A percentile compares a stretch with the other conserved stretches of the same genome.
These are phyloP conservation scores for Lactarius vividus DNA, from an alignment of 768 basidiomycete genomes.

Conservation along the genomic window DNA sequence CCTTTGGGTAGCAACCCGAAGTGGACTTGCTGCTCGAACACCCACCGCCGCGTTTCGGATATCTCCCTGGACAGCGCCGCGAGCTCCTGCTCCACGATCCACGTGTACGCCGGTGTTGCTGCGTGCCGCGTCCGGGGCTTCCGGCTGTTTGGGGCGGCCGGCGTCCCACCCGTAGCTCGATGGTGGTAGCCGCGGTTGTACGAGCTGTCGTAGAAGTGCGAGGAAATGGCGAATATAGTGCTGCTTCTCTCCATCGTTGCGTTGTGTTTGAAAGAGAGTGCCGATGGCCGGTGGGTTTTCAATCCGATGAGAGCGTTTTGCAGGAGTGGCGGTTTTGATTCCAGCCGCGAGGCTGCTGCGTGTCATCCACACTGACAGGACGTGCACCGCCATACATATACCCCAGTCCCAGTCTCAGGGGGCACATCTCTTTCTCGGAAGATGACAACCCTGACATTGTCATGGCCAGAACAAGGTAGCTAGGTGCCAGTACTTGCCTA, in stretches of 20 bases:
- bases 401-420: not conserved
- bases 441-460: not conserved
- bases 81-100: constrained; percentile 54
- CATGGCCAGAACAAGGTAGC: not conserved
- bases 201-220: constrained; percentile 19
- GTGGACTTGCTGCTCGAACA: constrained; percentile 51
- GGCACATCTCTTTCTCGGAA: not conserved
- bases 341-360: constrained; percentile 21
- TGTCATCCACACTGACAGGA: constrained; percentile 10
- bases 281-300: not conserved
- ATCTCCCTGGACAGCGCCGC: constrained; percentile 43
- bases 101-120: constrained; percentile 35
- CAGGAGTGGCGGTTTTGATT: constrained; percentile 14
- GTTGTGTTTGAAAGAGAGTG: not conserved
- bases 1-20: constrained; percentile 16
- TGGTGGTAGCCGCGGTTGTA: constrained; percentile 16
- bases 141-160: not conserved
- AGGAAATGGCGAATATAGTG: constrained; percentile 25
- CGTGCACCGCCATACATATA: constrained; percentile 1
- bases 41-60: constrained; percentile 62
- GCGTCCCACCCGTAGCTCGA: constrained; percentile 11
- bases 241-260: constrained; percentile 25
- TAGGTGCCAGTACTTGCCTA: constrained; percentile 13
- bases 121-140: constrained; percentile 34
- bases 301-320: not conserved